Evolutionary conservation across 352 stramenopile species (phyloP).

Genomic region (Phytophthora lateralis): DNA sequence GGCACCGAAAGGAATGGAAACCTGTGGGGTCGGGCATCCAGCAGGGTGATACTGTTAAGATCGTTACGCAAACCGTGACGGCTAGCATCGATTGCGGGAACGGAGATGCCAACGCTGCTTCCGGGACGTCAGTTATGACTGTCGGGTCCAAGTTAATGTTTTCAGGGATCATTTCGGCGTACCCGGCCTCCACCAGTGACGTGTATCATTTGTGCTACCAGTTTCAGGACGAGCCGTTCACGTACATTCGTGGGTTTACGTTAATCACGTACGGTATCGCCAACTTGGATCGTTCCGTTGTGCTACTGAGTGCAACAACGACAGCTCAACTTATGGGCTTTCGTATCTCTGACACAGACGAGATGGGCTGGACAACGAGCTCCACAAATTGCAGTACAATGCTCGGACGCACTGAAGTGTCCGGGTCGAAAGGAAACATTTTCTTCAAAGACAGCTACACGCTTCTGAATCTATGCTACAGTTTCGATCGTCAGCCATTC

Average conservation of each 20-base stretch:
- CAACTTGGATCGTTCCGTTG: slow-evolving; percentile 44
- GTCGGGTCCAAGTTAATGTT: slow-evolving; percentile 40
- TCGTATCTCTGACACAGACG: slow-evolving; percentile 51
- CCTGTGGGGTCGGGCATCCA: slow-evolving; percentile 53
- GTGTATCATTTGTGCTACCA: slow-evolving; percentile 73
- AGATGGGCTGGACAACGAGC: slow-evolving; percentile 57
- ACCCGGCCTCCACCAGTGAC: slow-evolving; percentile 44
- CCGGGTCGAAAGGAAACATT: slow-evolving; percentile 34
- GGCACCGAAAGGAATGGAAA: slow-evolving; percentile 53
- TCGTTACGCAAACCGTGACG: slow-evolving; percentile 53
- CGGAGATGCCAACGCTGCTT: slow-evolving; percentile 40
- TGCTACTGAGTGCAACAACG: slow-evolving; percentile 53
- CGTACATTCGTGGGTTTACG: slow-evolving; percentile 48
- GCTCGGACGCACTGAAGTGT: slow-evolving; percentile 39
- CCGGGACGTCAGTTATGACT: slow-evolving; percentile 45
- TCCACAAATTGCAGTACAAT: slow-evolving; percentile 41
- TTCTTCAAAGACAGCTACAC: slow-evolving; percentile 41
- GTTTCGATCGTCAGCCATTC: slow-evolving; percentile 67
- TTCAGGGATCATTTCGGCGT: slow-evolving; percentile 41
- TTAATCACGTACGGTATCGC: slow-evolving; percentile 55
- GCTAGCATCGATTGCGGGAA: slow-evolving; percentile 55
- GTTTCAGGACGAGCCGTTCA: slow-evolving; percentile 72
- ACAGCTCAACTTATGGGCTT: slow-evolving; percentile 54
- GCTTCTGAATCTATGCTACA: slow-evolving; percentile 63
- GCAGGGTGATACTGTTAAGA: slow-evolving; percentile 53